A percentile compares a stretch with the other conserved stretches of the same genome.
phyloP scores from a whole-genome alignment of 352 stramenopile species.

The Globisporangium cylindrosporum region DNA sequence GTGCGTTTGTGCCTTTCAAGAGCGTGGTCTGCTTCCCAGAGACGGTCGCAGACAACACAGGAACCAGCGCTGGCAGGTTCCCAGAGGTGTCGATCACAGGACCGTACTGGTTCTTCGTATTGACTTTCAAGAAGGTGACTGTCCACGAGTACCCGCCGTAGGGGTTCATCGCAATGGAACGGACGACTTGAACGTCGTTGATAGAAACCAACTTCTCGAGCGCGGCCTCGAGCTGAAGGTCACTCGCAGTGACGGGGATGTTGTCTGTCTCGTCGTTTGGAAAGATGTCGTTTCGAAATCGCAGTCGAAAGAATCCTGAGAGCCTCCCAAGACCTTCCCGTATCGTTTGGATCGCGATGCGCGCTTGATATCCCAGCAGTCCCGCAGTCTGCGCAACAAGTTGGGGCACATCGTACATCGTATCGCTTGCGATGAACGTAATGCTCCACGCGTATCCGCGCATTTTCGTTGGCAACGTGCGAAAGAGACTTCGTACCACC shows the following conservation, averaged over 20 bases:
- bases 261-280: conserved; percentile 66
- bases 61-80: conserved; percentile 58
- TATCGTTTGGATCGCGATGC: conserved; percentile 42
- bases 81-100: conserved; percentile 62
- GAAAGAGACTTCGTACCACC: conserved; percentile 49
- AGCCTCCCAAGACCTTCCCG: conserved; percentile 62
- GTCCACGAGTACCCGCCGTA: conserved; percentile 85
- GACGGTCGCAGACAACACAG: conserved; percentile 32
- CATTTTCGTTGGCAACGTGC: conserved; percentile 37
- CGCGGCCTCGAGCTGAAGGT: conserved; percentile 48
- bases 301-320: conserved; percentile 65
- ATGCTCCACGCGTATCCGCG: conserved; percentile 69
- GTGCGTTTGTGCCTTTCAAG: conserved; percentile 60
- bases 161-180: conserved; percentile 63
- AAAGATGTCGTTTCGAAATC: conserved; percentile 72
- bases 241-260: conserved; percentile 58
- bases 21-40: conserved; percentile 23
- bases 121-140: conserved; percentile 77
- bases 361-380: conserved; percentile 57
- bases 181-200: conserved; percentile 56
- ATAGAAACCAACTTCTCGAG: conserved; percentile 74
- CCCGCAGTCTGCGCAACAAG: conserved; percentile 47
- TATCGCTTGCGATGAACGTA: conserved; percentile 67
- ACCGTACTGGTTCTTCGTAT: conserved; percentile 72
- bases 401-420: conserved; percentile 58